phyloP scores from a whole-genome alignment of 2,329 filamentous ascomycete genomes.

The Aureobasidium musti region DNA sequence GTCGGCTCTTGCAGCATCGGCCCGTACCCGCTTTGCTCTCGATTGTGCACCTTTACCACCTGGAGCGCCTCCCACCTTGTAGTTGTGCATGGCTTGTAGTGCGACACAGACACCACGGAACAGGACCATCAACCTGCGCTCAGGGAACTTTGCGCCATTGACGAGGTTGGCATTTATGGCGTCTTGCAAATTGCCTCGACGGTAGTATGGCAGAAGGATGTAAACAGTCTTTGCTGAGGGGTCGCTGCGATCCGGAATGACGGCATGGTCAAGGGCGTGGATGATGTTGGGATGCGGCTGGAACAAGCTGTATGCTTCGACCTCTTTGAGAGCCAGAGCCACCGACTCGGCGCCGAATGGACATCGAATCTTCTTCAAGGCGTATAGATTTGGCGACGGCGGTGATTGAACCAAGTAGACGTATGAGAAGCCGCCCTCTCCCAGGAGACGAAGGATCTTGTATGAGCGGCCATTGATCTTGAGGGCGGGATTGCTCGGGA shows the following conservation, averaged over 20 bases:
- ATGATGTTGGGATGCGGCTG: slow-evolving; percentile 82
- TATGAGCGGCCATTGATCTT: slow-evolving; percentile 95
- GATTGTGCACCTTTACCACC: slow-evolving; percentile 53
- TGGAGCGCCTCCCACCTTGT: slow-evolving; percentile 63
- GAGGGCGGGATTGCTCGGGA: slow-evolving; percentile 87
- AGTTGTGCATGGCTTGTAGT: slow-evolving; percentile 87
- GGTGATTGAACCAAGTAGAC: slow-evolving; percentile 98
- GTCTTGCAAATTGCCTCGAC: slow-evolving; percentile 93
- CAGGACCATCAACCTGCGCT: slow-evolving; percentile 80
- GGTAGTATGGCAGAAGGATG: slow-evolving; percentile 92
- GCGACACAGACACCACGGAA: slow-evolving; percentile 92
- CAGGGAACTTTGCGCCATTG: slow-evolving; percentile 88
- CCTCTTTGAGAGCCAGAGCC: slow-evolving; percentile 90
- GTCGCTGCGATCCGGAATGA: slow-evolving; percentile 68
- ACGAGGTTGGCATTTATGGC: slow-evolving; percentile 98
- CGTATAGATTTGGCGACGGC: slow-evolving; percentile 77
- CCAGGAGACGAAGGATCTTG: slow-evolving; percentile 90
- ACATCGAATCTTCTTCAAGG: slow-evolving; percentile 98
- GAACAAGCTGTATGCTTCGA: slow-evolving; percentile 94
- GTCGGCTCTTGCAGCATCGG: slow-evolving; percentile 59
- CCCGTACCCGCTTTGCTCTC: slow-evolving; percentile 58
- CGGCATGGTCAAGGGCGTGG: slow-evolving; percentile 76
- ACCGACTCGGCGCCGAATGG: slow-evolving; percentile 97
- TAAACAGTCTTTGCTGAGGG: slow-evolving; percentile 88
- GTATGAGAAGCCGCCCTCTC: slow-evolving; percentile 98